Evolutionary conservation across 768 basidiomycete species (phyloP).

Genomic region (Boletus rubropictus): DNA sequence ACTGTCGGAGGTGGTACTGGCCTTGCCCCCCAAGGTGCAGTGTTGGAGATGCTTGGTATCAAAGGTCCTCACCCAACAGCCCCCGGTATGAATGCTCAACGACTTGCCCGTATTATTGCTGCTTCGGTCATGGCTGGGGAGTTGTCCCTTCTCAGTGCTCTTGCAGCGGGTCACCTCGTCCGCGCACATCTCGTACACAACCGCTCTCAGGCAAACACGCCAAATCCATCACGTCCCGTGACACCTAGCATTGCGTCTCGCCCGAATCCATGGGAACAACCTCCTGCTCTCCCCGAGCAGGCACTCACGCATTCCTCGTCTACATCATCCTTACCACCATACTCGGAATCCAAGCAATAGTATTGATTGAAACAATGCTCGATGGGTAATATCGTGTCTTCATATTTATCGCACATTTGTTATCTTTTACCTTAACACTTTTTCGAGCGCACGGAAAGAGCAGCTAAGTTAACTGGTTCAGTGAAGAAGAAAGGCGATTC

Average conservation of each 20-base stretch:
- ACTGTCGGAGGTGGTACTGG: slow-evolving; percentile 97
- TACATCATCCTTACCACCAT: slow-evolving; percentile 41
- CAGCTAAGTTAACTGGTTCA: neutral
- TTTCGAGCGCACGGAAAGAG: slow-evolving; percentile 2
- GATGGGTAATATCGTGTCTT: slow-evolving; percentile 5
- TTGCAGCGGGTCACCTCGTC: slow-evolving; percentile 93
- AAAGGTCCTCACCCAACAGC: slow-evolving; percentile 80
- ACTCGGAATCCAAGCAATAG: slow-evolving; percentile 29
- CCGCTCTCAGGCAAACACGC: slow-evolving; percentile 76
- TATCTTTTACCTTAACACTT: slow-evolving; percentile 22
- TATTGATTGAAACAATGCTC: neutral
- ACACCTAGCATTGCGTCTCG: slow-evolving; percentile 44
- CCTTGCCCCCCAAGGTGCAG: slow-evolving; percentile 80
- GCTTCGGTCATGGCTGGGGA: slow-evolving; percentile 98
- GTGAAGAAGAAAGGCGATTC: neutral
- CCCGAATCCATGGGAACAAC: slow-evolving; percentile 23
- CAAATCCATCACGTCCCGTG: slow-evolving; percentile 54
- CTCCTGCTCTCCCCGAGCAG: slow-evolving; percentile 4
- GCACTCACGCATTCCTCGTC: slow-evolving; percentile 33
- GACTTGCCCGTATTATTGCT: slow-evolving; percentile 83
- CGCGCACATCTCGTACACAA: slow-evolving; percentile 92
- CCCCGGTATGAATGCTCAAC: slow-evolving; percentile 87
- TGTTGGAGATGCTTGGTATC: slow-evolving; percentile 92
- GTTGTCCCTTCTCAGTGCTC: slow-evolving; percentile 81
- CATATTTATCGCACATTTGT: slow-evolving; percentile 22